Percentiles rank a stretch among this genome's conserved stretches.
These are phyloP conservation scores for Spizellomyces sp. DNA, from an alignment of 192 early-diverging fungal genomes.

Conservation along the genomic window DNA sequence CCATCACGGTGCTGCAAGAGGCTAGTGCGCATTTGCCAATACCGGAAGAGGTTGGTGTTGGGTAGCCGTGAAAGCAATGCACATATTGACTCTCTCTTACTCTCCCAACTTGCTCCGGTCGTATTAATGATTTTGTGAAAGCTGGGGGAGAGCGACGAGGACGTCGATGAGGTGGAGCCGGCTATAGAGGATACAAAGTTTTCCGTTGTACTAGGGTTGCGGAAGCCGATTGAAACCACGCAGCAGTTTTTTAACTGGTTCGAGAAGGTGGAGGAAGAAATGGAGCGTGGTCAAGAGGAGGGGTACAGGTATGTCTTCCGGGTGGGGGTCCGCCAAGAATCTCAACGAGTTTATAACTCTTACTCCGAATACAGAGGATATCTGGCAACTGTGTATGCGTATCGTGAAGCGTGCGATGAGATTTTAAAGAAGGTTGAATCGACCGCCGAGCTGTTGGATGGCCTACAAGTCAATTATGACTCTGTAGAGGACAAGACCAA, in stretches of 20 bases:
- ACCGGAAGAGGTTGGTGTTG: conserved; percentile 2
- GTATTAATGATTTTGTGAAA: background rate
- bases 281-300: conserved; percentile 88
- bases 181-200: background rate
- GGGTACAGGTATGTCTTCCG: conserved; percentile 62
- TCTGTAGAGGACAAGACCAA: conserved; percentile 79
- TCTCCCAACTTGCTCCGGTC: background rate
- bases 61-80: no score
- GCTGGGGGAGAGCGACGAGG: conserved; percentile 18
- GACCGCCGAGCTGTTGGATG: conserved; percentile 58
- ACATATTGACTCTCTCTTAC: background rate
- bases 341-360: background rate
- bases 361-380: conserved; percentile 53
- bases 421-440: conserved; percentile 65
- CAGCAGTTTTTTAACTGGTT: conserved; percentile 98
- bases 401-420: conserved; percentile 65
- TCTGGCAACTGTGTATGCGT: conserved; percentile 57
- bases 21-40: conserved; percentile 13
- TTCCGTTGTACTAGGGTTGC: conserved; percentile 3
- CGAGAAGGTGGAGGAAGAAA: conserved; percentile 71
- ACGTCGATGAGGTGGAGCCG: conserved; percentile 1
- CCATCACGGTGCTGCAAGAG: conserved; percentile 19
- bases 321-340: no score
- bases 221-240: conserved; percentile 70
- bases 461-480: conserved; percentile 70